A percentile compares a stretch with the other conserved stretches of the same genome.
phyloP scores from a whole-genome alignment of 2,329 filamentous ascomycete genomes.

The Trichoderma simmonsii region DNA sequence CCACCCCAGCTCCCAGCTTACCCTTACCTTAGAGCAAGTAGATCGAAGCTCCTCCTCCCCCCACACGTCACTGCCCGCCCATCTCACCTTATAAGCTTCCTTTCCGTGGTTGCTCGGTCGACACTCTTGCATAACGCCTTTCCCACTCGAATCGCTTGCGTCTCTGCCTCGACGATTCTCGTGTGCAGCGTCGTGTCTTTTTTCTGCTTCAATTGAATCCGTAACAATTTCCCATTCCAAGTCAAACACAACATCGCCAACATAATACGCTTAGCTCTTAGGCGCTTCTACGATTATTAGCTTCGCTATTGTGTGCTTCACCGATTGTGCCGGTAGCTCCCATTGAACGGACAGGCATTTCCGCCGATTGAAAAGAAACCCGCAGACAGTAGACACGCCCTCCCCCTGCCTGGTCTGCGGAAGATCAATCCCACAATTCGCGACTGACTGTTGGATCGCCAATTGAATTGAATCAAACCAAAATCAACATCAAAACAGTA shows the following conservation, averaged over 20 bases:
- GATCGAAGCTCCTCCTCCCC: background rate
- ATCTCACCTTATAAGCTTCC: constrained; percentile 6
- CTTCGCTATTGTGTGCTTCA: background rate
- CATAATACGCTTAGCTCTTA: background rate
- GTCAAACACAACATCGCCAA: background rate
- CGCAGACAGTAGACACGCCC: background rate
- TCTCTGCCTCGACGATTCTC: background rate
- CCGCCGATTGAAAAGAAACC: background rate
- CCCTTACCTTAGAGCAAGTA: background rate
- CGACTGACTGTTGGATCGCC: background rate
- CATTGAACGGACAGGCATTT: background rate
- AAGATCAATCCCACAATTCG: background rate
- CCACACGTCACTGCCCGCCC: background rate
- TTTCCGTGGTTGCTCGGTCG: constrained; percentile 14
- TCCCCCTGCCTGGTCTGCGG: background rate
- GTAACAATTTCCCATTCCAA: background rate
- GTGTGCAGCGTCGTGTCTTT: background rate
- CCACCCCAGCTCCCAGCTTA: background rate
- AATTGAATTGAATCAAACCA: background rate
- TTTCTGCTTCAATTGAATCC: background rate
- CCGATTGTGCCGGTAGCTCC: background rate
- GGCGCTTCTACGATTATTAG: background rate
- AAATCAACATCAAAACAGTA: background rate
- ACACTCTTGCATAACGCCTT: constrained; percentile 10
- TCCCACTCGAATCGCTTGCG: background rate